Evolutionary conservation across 441 rosid genomes (phyloP).

Genomic region (Jatropha multifida): DNA sequence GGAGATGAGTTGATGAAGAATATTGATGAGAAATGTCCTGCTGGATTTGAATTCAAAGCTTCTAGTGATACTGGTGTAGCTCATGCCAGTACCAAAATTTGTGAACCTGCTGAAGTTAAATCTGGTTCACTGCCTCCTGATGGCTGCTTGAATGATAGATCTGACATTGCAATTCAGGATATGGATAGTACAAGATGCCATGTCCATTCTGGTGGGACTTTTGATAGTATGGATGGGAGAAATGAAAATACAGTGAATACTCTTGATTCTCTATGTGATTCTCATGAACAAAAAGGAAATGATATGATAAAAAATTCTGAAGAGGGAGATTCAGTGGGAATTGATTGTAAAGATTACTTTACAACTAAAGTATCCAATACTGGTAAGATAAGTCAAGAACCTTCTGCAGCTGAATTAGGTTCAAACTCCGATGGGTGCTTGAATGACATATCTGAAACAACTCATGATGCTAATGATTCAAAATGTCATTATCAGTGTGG

Average conservation of each 20-base stretch:
- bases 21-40: constrained; percentile 23
- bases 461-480: neutral
- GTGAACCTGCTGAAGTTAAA: constrained; percentile 31
- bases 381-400: constrained; percentile 25
- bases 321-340: constrained; percentile 21
- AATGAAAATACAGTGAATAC: constrained; percentile 16
- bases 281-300: constrained; percentile 17
- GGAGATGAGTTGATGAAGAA: constrained; percentile 27
- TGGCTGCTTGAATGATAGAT: constrained; percentile 30
- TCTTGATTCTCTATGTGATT: constrained; percentile 16
- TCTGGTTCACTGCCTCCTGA: constrained; percentile 25
- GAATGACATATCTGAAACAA: constrained; percentile 30
- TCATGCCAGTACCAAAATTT: constrained; percentile 18
- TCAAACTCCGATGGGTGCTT: constrained; percentile 27
- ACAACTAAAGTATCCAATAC: constrained; percentile 23
- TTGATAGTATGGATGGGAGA: constrained; percentile 19
- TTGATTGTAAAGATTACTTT: constrained; percentile 33
- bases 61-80: constrained; percentile 28
- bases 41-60: constrained; percentile 34
- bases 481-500: constrained; percentile 13
- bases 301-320: constrained; percentile 29
- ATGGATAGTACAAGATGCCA: neutral
- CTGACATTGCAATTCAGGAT: constrained; percentile 24
- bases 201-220: constrained; percentile 15
- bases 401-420: constrained; percentile 30